These are phyloP conservation scores for Colletotrichum sp. DNA, from an alignment of 2,329 filamentous ascomycete species.

Conservation along the genomic window DNA sequence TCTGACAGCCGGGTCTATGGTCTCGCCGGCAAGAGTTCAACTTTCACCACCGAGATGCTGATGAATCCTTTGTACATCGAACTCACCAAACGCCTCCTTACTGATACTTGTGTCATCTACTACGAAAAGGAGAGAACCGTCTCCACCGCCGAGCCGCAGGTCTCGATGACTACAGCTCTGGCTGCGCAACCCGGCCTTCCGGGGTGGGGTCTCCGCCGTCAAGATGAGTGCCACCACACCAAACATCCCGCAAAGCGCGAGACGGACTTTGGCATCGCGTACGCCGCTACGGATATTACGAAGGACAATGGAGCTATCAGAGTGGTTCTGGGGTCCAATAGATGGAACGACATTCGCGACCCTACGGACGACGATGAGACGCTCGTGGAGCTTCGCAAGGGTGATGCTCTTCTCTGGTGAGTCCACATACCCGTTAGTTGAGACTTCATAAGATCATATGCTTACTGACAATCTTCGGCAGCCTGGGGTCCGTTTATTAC, in stretches of 20 bases:
- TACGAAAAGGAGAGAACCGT: background rate
- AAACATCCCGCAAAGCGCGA: background rate
- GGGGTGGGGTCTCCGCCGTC: background rate
- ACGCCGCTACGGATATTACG: background rate
- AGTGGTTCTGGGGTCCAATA: background rate
- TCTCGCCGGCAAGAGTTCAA: background rate
- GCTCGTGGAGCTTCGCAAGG: background rate
- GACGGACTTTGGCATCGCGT: background rate
- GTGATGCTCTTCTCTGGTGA: background rate
- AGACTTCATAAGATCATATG: background rate
- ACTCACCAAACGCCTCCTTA: background rate
- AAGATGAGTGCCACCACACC: background rate
- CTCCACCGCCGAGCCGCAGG: background rate
- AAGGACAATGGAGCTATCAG: background rate
- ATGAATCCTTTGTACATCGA: background rate
- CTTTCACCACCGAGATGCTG: background rate
- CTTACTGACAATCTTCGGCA: background rate
- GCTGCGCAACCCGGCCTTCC: background rate
- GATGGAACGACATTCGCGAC: background rate
- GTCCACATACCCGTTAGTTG: background rate
- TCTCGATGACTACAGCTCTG: background rate
- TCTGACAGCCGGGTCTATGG: background rate
- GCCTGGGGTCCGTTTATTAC: background rate
- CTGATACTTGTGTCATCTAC: background rate
- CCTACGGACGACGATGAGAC: background rate